phyloP scores from a whole-genome alignment of 1,139 yeast genomes.

The Lodderomyces margitis region DNA sequence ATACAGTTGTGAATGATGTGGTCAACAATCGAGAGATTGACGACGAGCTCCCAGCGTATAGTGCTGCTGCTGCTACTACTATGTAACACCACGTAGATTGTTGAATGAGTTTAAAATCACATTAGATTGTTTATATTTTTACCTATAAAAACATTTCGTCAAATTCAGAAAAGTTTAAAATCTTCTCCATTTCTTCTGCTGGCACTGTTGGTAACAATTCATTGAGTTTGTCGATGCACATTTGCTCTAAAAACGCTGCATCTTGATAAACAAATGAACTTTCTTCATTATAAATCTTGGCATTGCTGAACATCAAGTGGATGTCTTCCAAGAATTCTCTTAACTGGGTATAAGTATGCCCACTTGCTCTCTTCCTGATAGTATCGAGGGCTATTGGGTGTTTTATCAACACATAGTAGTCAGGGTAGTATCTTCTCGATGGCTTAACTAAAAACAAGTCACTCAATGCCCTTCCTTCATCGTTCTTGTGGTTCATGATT shows the following conservation, averaged over 20 bases:
- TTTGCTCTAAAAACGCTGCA: conserved; percentile 62
- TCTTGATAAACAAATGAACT: conserved; percentile 82
- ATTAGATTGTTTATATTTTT: neutral
- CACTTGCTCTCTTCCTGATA: conserved; percentile 57
- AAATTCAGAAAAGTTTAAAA: conserved; percentile 48
- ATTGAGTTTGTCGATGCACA: conserved; percentile 35
- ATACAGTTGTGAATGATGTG: conserved; percentile 28
- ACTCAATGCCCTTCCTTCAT: conserved; percentile 44
- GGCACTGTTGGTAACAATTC: conserved; percentile 25
- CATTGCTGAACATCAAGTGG: conserved; percentile 78
- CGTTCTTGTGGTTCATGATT: conserved; percentile 43
- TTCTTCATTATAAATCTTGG: conserved; percentile 84
- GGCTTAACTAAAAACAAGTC: conserved; percentile 70
- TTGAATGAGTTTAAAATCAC: neutral
- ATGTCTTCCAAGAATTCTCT: conserved; percentile 70
- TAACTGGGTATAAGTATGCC: conserved; percentile 50
- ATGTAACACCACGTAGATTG: no score
- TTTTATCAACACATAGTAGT: conserved; percentile 75
- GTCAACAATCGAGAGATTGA: conserved; percentile 40
- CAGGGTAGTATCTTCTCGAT: conserved; percentile 74
- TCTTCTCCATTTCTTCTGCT: conserved; percentile 28
- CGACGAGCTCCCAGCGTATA: conserved; percentile 45
- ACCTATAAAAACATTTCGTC: conserved; percentile 35
- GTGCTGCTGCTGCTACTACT: conserved; percentile 5
- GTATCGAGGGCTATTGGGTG: conserved; percentile 80